These are phyloP conservation scores for Fragaria nilgerrensis DNA, from an alignment of 306 rosid genomes.

Conservation along the genomic window DNA sequence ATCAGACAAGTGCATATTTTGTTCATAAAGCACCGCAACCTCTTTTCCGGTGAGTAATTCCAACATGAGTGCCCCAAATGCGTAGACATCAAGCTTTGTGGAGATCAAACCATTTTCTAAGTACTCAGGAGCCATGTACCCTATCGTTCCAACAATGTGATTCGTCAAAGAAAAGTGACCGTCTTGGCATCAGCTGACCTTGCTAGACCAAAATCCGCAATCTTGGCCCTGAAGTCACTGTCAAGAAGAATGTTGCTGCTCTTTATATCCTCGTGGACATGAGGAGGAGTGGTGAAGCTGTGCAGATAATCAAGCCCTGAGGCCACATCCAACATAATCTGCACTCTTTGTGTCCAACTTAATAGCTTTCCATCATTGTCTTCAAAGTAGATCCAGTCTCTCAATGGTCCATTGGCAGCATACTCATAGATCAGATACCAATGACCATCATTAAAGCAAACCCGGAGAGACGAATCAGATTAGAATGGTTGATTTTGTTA, in stretches of 20 bases:
- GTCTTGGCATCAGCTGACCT: slow-evolving; percentile 48
- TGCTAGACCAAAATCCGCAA: slow-evolving; percentile 55
- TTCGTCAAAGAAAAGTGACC: slow-evolving; percentile 59
- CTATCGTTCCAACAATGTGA: slow-evolving; percentile 86
- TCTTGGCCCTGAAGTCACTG: slow-evolving; percentile 62
- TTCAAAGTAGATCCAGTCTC: slow-evolving; percentile 56
- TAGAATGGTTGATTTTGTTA: slow-evolving; percentile 70
- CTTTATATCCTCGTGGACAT: slow-evolving; percentile 76
- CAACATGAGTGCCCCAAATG: slow-evolving; percentile 69
- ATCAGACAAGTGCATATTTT: slow-evolving; percentile 32
- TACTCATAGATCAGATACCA: slow-evolving; percentile 85
- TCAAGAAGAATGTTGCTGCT: slow-evolving; percentile 66
- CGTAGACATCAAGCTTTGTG: slow-evolving; percentile 73
- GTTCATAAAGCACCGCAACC: slow-evolving; percentile 40
- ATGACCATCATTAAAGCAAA: slow-evolving; percentile 62
- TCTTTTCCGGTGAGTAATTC: slow-evolving; percentile 78
- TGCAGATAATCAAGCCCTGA: slow-evolving; percentile 81
- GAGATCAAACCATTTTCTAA: slow-evolving; percentile 78
- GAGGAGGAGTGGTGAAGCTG: slow-evolving; percentile 61
- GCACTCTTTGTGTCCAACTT: slow-evolving; percentile 70
- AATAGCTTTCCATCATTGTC: slow-evolving; percentile 37
- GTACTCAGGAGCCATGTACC: slow-evolving; percentile 94
- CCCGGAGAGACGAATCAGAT: slow-evolving; percentile 69
- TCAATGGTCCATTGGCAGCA: slow-evolving; percentile 71
- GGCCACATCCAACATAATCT: slow-evolving; percentile 74